These are phyloP conservation scores for Pichia sp. DNA, from an alignment of 1,139 yeast genomes.

Conservation along the genomic window DNA sequence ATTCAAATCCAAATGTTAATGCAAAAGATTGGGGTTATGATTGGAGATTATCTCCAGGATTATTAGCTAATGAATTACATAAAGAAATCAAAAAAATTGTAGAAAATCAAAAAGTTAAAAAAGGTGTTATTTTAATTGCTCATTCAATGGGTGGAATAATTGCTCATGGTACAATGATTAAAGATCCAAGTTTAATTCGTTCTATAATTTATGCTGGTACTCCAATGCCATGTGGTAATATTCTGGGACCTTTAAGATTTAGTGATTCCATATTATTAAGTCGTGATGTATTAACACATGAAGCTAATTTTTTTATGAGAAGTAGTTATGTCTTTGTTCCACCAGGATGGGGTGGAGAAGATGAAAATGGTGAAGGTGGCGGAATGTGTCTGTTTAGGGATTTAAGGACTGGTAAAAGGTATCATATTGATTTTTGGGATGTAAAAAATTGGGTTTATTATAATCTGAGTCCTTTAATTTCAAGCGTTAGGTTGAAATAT, in stretches of 20 bases:
- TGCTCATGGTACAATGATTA: slow-evolving; percentile 71
- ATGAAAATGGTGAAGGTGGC: slow-evolving; percentile 12
- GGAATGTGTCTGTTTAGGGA: slow-evolving; percentile 71
- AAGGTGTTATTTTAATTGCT: slow-evolving; percentile 65
- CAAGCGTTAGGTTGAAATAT: slow-evolving; percentile 11
- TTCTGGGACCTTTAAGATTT: slow-evolving; percentile 74
- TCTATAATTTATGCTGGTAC: slow-evolving; percentile 77
- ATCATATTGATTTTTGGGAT: slow-evolving; percentile 70
- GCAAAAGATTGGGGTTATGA: slow-evolving; percentile 82
- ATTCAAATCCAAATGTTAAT: slow-evolving; percentile 51
- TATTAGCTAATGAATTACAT: slow-evolving; percentile 45
- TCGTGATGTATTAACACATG: slow-evolving; percentile 68
- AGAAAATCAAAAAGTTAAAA: slow-evolving; percentile 24
- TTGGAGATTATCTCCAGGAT: slow-evolving; percentile 74
- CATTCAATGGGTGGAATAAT: slow-evolving; percentile 94
- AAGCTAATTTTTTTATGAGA: slow-evolving; percentile 84
- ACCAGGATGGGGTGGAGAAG: slow-evolving; percentile 39
- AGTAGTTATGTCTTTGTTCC: slow-evolving; percentile 78
- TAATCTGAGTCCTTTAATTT: slow-evolving; percentile 68
- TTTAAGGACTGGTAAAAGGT: slow-evolving; percentile 29
- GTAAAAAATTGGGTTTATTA: slow-evolving; percentile 76
- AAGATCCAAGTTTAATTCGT: slow-evolving; percentile 59
- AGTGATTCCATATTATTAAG: slow-evolving; percentile 78
- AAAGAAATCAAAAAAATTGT: slow-evolving; percentile 40
- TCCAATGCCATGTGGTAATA: slow-evolving; percentile 80